Conservation (phyloP, 441 rosid species). For the Sinapis alba region DNA sequence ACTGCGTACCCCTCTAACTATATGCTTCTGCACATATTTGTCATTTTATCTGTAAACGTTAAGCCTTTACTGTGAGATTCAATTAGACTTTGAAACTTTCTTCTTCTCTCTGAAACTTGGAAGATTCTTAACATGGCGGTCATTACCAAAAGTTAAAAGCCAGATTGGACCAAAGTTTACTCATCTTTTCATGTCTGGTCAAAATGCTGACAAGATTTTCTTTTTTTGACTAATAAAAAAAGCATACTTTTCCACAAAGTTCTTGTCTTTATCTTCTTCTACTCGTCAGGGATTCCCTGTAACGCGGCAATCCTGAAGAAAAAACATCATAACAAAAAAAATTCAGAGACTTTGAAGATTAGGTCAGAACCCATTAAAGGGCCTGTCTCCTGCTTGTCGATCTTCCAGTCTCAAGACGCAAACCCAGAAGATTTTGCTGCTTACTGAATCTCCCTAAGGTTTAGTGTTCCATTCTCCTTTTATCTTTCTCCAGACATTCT, state of each 20-base stretch:
- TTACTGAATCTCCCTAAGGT: conserved; percentile 17
- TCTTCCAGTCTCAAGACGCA: conserved; percentile 1
- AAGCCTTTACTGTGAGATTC: background rate
- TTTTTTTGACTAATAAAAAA: conserved; percentile 29
- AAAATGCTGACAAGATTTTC: conserved; percentile 26
- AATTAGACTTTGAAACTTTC: background rate
- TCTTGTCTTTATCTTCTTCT: conserved; percentile 25
- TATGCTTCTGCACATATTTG: conserved; percentile 19
- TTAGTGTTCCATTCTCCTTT: background rate
- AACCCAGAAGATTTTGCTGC: background rate
- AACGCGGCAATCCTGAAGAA: conserved; percentile 38
- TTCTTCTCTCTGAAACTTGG: background rate
- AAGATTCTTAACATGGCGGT: conserved; percentile 11
- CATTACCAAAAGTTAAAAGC: background rate
- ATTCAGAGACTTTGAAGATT: conserved; percentile 27
- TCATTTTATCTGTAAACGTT: conserved; percentile 15
- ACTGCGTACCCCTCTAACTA: conserved; percentile 4
- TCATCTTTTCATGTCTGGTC: conserved; percentile 23
- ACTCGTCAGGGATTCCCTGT: conserved; percentile 37
- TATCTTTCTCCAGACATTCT: background rate
- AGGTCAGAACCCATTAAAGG: conserved; percentile 7
- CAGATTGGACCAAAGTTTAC: conserved; percentile 28
- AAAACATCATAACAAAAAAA: conserved; percentile 14
- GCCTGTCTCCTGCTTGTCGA: background rate
- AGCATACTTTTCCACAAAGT: conserved; percentile 23